Conservation (phyloP, 352 stramenopile genomes). For the Pythium dissotocum region DNA sequence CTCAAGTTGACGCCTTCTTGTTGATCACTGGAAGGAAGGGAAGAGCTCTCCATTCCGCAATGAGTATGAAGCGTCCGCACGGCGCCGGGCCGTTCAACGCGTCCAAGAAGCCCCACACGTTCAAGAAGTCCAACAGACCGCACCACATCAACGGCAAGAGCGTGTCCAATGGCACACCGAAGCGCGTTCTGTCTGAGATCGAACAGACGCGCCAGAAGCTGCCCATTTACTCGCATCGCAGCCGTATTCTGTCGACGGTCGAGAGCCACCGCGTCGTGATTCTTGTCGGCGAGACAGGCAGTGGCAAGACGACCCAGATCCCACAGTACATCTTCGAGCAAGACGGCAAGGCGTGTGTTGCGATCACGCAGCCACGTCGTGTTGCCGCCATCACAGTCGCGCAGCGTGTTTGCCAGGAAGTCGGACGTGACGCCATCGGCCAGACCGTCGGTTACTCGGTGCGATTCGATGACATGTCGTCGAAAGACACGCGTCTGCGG, state of each 20-base stretch:
- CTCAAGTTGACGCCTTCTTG: background rate
- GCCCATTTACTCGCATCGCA: conserved; percentile 75
- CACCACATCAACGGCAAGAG: conserved; percentile 5
- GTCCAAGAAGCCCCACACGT: conserved; percentile 16
- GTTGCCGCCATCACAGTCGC: conserved; percentile 85
- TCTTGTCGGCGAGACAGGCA: conserved; percentile 89
- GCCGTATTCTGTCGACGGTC: conserved; percentile 64
- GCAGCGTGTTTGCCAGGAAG: conserved; percentile 76
- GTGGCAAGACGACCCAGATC: conserved; percentile 91
- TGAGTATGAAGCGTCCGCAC: conserved; percentile 24
- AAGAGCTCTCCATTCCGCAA: background rate
- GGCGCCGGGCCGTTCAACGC: conserved; percentile 7
- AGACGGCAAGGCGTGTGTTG: conserved; percentile 48
- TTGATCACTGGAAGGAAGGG: conserved; percentile 6
- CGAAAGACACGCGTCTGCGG: conserved; percentile 89
- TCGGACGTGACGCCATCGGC: conserved; percentile 46
- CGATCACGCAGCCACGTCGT: conserved; percentile 81
- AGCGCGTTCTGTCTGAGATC: conserved; percentile 38
- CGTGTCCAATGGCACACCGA: background rate
- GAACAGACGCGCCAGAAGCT: conserved; percentile 63
- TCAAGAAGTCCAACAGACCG: conserved; percentile 16
- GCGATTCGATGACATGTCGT: conserved; percentile 93
- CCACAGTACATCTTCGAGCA: conserved; percentile 86
- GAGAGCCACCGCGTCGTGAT: conserved; percentile 76
- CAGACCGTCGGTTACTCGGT: conserved; percentile 91